Percentiles rank a stretch among this genome's conserved stretches.
These are phyloP conservation scores for Odontarrhena argentea DNA, from an alignment of 345 rosid species.

Conservation along the genomic window DNA sequence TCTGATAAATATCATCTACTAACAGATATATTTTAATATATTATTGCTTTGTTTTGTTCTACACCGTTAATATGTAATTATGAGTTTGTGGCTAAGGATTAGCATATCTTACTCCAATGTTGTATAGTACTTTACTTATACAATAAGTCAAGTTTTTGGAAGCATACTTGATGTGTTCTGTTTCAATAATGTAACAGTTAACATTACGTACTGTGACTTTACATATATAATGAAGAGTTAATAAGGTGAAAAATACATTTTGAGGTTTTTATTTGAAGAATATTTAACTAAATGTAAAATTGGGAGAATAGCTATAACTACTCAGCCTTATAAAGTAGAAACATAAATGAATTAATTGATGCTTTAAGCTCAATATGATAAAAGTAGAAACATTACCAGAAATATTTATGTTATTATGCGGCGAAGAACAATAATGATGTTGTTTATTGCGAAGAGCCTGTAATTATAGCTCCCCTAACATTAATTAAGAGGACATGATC, in stretches of 20 bases:
- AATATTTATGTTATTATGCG: background rate
- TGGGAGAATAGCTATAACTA: no score
- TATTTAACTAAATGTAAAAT: no score
- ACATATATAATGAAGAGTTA: background rate
- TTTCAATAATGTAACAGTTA: background rate
- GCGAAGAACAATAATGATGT: background rate
- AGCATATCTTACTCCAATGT: background rate
- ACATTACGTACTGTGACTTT: background rate
- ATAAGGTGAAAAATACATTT: no score
- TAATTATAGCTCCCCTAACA: background rate
- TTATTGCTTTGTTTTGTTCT: background rate
- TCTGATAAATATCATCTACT: background rate
- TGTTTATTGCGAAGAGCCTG: background rate
- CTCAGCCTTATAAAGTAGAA: conserved; percentile 1
- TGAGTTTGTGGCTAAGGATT: background rate
- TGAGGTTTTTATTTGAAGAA: no score
- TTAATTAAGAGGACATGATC: background rate
- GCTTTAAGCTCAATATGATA: no score
- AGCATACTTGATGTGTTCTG: background rate
- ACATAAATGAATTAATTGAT: background rate
- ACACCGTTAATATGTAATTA: background rate
- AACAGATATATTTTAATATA: background rate
- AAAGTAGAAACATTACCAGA: conserved; percentile 1
- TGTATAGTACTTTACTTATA: conserved; percentile 7
- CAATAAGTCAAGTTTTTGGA: background rate